Conservation (phyloP, 768 basidiomycete genomes). For the Leccinum subgranulosum region DNA sequence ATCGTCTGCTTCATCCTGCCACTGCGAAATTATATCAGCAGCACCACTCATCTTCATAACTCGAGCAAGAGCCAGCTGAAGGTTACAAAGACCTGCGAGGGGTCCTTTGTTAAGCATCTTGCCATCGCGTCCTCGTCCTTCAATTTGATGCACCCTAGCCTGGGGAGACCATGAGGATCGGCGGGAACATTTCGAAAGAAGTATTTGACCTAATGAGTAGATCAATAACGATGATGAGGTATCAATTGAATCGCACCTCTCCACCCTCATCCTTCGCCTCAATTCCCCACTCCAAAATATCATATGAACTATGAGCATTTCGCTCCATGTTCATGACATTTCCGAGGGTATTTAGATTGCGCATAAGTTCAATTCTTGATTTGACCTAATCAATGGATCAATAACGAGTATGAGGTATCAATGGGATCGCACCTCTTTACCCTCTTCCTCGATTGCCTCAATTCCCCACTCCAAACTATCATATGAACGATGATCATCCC, state of each 20-base stretch:
- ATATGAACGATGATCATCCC: not conserved
- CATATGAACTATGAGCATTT: no score
- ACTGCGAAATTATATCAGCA: no score
- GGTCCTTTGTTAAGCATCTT: not conserved
- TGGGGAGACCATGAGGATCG: not conserved
- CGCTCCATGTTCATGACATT: no score
- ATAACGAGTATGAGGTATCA: not conserved
- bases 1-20: no score
- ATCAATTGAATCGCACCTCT: not conserved
- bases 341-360: no score
- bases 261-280: not conserved
- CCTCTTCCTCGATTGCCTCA: not conserved
- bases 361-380: not conserved
- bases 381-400: conserved; percentile 1
- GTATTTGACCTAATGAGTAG: not conserved
- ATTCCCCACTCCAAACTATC: not conserved
- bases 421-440: not conserved
- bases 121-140: conserved; percentile 1
- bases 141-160: not conserved
- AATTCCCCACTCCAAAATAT: no score
- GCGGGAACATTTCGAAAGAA: not conserved
- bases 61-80: no score
- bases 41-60: no score
- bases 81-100: no score
- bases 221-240: not conserved